Percentiles rank a stretch among this genome's conserved stretches.
These are phyloP conservation scores for Dispira parvispora DNA, from an alignment of 192 early-diverging fungal species.

Conservation along the genomic window DNA sequence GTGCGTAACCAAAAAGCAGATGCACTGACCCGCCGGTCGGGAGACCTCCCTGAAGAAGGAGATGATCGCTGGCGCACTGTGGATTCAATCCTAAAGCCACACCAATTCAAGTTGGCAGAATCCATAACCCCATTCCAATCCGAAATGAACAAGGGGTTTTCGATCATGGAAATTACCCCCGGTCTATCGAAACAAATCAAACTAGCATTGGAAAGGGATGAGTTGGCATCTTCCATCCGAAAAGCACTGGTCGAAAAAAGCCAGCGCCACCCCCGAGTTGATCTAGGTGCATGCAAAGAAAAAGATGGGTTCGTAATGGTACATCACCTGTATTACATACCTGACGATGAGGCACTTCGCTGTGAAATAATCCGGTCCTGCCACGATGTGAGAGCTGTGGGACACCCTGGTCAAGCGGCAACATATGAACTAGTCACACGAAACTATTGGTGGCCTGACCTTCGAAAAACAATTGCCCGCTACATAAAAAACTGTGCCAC, in stretches of 20 bases:
- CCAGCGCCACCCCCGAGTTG: background rate
- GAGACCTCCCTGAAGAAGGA: too few species aligned
- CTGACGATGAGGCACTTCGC: constrained; percentile 11
- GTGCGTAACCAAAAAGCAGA: too few species aligned
- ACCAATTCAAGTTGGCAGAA: constrained; percentile 6
- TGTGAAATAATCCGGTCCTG: constrained; percentile 11
- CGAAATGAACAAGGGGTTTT: too few species aligned
- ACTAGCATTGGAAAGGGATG: background rate
- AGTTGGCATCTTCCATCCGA: background rate
- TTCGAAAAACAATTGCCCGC: constrained; percentile 15
- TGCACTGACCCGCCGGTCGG: too few species aligned
- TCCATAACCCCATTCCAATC: constrained; percentile 3
- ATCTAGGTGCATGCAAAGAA: too few species aligned
- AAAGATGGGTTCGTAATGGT: constrained; percentile 12
- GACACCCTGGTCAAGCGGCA: constrained; percentile 20
- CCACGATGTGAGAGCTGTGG: constrained; percentile 17
- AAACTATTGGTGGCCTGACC: constrained; percentile 19
- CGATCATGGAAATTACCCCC: background rate
- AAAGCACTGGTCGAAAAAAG: background rate
- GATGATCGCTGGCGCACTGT: background rate
- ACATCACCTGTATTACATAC: constrained; percentile 14
- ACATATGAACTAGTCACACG: constrained; percentile 20
- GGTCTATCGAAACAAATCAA: background rate
- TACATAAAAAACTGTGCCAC: constrained; percentile 19
- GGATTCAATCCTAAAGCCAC: constrained; percentile 10